phyloP scores from a whole-genome alignment of 2,329 filamentous ascomycete species.

The Penicillium verrucosum region DNA sequence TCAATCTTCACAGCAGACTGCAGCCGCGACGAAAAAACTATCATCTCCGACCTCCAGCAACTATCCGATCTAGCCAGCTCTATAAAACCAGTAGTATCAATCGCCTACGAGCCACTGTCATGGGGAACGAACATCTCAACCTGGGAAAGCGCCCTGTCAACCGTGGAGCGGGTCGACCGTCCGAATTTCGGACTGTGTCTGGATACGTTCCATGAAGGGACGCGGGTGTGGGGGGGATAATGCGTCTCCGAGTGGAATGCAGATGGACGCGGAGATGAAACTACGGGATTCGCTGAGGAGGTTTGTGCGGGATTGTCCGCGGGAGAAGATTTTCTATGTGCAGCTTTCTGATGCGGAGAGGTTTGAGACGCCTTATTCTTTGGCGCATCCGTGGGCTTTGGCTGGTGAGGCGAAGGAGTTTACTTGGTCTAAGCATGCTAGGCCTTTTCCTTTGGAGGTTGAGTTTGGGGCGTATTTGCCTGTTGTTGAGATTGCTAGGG shows the following conservation, averaged over 20 bases:
- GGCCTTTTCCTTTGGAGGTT: conserved; percentile 33
- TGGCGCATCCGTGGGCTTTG: conserved; percentile 29
- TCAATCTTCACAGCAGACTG: too few relatives aligned
- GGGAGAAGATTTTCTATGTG: conserved; percentile 36
- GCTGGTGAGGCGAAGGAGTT: conserved; percentile 29
- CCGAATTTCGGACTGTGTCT: conserved; percentile 40
- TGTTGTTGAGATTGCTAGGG: conserved; percentile 24
- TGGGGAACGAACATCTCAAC: conserved; percentile 34
- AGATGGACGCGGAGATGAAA: conserved; percentile 16
- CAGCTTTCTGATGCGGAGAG: conserved; percentile 38
- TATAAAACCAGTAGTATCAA: too few relatives aligned
- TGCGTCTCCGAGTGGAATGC: conserved; percentile 22
- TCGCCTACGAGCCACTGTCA: conserved; percentile 9
- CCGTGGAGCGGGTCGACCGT: conserved; percentile 29
- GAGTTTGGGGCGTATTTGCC: conserved; percentile 29
- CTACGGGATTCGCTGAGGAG: conserved; percentile 25
- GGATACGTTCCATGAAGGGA: conserved; percentile 37
- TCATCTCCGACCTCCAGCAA: too few relatives aligned
- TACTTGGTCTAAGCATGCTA: conserved; percentile 30
- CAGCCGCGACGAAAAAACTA: too few relatives aligned
- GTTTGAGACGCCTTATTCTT: conserved; percentile 32
- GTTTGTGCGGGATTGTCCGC: conserved; percentile 18
- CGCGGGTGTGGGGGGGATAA: conserved; percentile 36
- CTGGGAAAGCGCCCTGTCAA: conserved; percentile 33
- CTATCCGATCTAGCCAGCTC: too few relatives aligned